Evolutionary conservation across 257 asterid genomes (phyloP).

Genomic region (Solanum clarkiae): DNA sequence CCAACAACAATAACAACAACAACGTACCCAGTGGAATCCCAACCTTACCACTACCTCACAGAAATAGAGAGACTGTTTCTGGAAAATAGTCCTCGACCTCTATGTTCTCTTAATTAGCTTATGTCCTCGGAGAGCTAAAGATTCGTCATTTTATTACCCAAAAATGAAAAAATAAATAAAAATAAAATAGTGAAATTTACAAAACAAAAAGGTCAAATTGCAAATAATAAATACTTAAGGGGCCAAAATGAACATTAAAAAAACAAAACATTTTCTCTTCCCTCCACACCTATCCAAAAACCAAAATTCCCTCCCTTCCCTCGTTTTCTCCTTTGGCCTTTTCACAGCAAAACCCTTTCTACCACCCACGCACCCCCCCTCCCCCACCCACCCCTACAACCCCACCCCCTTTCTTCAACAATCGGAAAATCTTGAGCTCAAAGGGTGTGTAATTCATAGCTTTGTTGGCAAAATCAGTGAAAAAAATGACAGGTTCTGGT

Average conservation of each 20-base stretch:
- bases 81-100: too few relatives aligned
- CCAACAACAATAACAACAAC: too few relatives aligned
- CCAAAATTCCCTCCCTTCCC: slow-evolving; percentile 97
- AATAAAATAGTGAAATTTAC: neutral
- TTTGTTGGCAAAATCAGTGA: neutral
- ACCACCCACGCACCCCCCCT: neutral
- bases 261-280: slow-evolving; percentile 16
- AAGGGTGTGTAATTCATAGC: neutral
- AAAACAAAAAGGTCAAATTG: neutral
- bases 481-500: slow-evolving; percentile 36
- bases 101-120: too few relatives aligned
- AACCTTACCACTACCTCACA: too few relatives aligned
- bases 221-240: neutral
- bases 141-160: too few relatives aligned
- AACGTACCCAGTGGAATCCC: too few relatives aligned
- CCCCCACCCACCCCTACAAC: slow-evolving; percentile 2
- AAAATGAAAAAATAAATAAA: too few relatives aligned
- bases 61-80: too few relatives aligned
- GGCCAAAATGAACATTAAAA: slow-evolving; percentile 11
- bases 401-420: neutral
- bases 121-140: too few relatives aligned
- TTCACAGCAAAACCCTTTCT: neutral
- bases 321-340: slow-evolving; percentile 30
- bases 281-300: slow-evolving; percentile 88
- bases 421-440: neutral